Evolutionary conservation across 306 rosid species (phyloP).

Genomic region (Vicia sativa): DNA sequence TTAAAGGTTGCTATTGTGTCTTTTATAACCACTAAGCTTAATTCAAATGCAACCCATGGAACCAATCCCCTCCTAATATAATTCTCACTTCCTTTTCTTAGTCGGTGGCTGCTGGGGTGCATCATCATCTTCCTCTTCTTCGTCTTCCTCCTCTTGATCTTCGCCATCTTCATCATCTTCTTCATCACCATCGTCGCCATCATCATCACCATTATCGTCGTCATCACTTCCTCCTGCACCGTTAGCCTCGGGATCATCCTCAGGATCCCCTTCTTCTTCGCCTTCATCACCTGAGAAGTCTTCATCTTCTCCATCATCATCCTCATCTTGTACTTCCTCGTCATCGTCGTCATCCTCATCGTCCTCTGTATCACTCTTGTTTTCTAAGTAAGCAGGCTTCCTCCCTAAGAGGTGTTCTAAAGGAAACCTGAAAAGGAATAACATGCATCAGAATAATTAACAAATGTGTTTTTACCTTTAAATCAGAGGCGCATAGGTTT

Average conservation of each 20-base stretch:
- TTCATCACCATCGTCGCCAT: not conserved
- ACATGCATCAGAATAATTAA: conserved; percentile 20
- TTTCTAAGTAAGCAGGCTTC: conserved; percentile 45
- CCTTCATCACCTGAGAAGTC: conserved; percentile 56
- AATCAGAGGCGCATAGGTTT: not conserved
- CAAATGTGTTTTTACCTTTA: not conserved
- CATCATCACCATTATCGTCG: conserved; percentile 50
- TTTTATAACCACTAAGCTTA: conserved; percentile 43
- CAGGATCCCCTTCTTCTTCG: conserved; percentile 54
- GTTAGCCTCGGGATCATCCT: conserved; percentile 57
- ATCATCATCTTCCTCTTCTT: conserved; percentile 46
- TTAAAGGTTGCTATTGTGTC: conserved; percentile 39
- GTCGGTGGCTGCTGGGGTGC: conserved; percentile 51
- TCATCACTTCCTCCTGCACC: conserved; percentile 65
- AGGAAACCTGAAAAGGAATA: conserved; percentile 52
- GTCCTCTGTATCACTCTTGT: conserved; percentile 56
- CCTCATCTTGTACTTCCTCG: conserved; percentile 45
- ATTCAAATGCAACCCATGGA: conserved; percentile 35
- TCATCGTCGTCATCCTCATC: conserved; percentile 50
- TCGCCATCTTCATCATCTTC: conserved; percentile 1
- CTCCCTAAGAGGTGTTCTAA: conserved; percentile 40
- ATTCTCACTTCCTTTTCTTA: conserved; percentile 51
- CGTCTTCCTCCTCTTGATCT: conserved; percentile 25
- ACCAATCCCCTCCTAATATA: conserved; percentile 34
- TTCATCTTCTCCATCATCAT: conserved; percentile 51